phyloP scores from a whole-genome alignment of 352 stramenopile species.

The Phytophthora pini region DNA sequence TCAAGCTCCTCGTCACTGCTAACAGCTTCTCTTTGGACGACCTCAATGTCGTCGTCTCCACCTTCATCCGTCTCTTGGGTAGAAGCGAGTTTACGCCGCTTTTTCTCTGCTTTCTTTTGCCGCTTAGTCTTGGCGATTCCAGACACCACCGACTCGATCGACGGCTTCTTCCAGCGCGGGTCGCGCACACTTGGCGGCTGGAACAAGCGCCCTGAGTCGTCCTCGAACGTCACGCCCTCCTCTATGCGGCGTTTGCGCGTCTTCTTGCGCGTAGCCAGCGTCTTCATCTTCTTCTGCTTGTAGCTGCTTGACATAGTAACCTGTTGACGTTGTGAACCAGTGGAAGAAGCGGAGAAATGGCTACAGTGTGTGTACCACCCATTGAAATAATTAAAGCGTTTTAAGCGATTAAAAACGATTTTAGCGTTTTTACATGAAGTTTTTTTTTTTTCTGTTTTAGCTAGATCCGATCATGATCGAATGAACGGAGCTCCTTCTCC shows the following conservation, averaged over 20 bases:
- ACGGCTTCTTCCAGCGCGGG: constrained; percentile 79
- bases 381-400: no score
- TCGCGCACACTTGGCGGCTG: constrained; percentile 75
- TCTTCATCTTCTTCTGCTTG: constrained; percentile 89
- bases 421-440: no score
- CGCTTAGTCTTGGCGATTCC: constrained; percentile 40
- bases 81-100: constrained; percentile 46
- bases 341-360: constrained; percentile 1
- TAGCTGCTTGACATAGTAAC: constrained; percentile 78
- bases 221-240: constrained; percentile 62
- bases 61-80: constrained; percentile 20
- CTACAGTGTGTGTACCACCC: constrained; percentile 11
- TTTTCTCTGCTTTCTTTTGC: constrained; percentile 37
- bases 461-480: no score
- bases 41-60: constrained; percentile 38
- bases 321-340: constrained; percentile 11
- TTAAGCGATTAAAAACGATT: no score
- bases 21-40: constrained; percentile 16
- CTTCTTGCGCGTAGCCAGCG: constrained; percentile 78
- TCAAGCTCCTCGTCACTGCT: constrained; percentile 24
- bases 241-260: constrained; percentile 78
- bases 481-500: no score
- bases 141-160: constrained; percentile 45
- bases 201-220: constrained; percentile 73
- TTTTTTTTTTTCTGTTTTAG: no score